A percentile compares a stretch with the other conserved stretches of the same genome.
Conservation (phyloP, 2,329 filamentous ascomycete species). For the Ophiocordyceps unilateralis region DNA sequence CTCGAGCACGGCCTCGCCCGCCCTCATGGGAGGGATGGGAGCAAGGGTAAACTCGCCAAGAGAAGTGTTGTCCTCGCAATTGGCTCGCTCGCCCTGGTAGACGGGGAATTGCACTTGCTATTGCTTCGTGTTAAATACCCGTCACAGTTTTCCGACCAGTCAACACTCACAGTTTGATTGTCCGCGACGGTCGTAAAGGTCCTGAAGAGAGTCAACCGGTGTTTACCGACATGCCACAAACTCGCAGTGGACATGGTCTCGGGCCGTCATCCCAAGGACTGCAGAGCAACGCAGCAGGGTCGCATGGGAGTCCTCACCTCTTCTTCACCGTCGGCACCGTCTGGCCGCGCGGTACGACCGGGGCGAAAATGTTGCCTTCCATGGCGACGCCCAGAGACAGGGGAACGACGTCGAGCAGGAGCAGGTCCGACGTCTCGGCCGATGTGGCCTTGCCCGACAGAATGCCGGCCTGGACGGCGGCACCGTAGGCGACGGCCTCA, state of each 20-base stretch:
- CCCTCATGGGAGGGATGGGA: constrained; percentile 73
- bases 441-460: constrained; percentile 95
- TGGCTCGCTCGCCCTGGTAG: constrained; percentile 91
- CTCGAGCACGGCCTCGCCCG: constrained; percentile 91
- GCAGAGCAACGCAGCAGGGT: no score
- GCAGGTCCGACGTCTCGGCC: constrained; percentile 82
- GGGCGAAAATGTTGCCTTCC: constrained; percentile 98
- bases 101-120: constrained; percentile 58
- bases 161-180: constrained; percentile 37
- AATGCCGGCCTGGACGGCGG: constrained; percentile 96
- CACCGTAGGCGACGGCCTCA: constrained; percentile 97
- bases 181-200: constrained; percentile 80
- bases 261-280: no score
- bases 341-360: constrained; percentile 66
- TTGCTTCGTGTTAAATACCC: background rate
- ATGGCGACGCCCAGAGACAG: constrained; percentile 97
- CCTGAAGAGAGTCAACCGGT: constrained; percentile 3
- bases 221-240: background rate
- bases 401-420: constrained; percentile 90
- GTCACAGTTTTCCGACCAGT: background rate
- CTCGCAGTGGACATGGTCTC: no score
- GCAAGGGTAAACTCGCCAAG: constrained; percentile 94
- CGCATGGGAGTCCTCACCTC: no score
- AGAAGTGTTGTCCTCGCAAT: constrained; percentile 97
- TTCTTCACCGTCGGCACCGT: constrained; percentile 74